phyloP scores from a whole-genome alignment of 2,329 filamentous ascomycete species.

The Paecilomyces dactylethromorphus region DNA sequence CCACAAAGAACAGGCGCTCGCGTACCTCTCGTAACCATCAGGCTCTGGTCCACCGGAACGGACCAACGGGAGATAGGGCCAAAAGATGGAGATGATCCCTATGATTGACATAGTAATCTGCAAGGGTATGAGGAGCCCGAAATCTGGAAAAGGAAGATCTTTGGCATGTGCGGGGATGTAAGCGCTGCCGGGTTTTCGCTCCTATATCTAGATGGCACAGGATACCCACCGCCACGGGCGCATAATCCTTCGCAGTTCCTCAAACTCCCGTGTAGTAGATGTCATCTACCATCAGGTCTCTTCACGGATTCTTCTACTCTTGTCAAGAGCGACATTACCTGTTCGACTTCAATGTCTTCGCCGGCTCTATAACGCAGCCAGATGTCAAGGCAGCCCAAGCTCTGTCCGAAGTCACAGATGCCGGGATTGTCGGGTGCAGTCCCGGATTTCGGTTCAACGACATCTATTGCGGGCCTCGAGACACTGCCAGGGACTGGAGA shows the following conservation, averaged over 20 bases:
- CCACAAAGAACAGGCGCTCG: conserved; percentile 8
- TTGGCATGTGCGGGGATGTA: background rate
- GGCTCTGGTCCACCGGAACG: background rate
- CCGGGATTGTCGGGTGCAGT: conserved; percentile 28
- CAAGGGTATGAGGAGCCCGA: background rate
- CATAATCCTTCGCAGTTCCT: background rate
- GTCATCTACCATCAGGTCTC: background rate
- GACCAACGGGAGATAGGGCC: conserved; percentile 12
- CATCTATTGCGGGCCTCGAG: conserved; percentile 24
- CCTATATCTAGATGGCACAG: background rate
- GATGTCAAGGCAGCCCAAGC: conserved; percentile 40
- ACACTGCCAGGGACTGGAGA: conserved; percentile 21
- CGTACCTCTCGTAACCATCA: conserved; percentile 19
- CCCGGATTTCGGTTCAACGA: conserved; percentile 24
- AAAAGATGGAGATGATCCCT: background rate
- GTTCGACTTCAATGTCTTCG: background rate
- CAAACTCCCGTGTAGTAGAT: background rate
- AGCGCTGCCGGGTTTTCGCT: background rate
- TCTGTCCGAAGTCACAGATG: conserved; percentile 31
- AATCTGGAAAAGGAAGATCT: background rate
- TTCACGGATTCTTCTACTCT: background rate
- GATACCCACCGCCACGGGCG: background rate
- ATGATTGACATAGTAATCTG: background rate
- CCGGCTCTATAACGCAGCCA: conserved; percentile 1
- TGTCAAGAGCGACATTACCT: background rate